Percentiles rank a stretch among this genome's conserved stretches.
Conservation (phyloP, 2,329 filamentous ascomycete genomes). For the Scedosporium dehoogii region DNA sequence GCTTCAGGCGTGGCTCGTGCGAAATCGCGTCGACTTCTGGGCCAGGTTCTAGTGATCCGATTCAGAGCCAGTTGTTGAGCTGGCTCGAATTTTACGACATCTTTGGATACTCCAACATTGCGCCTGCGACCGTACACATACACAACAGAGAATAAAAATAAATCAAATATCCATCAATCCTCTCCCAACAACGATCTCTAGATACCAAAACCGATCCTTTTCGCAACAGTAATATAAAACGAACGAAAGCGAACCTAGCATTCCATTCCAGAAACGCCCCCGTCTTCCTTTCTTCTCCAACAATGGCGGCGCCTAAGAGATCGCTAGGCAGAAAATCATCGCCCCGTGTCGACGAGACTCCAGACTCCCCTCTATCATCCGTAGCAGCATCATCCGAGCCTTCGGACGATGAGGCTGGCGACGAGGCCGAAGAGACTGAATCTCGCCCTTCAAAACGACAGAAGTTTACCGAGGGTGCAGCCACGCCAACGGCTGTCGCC, state of each 20-base stretch:
- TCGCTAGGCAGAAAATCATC: not conserved
- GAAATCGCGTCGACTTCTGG: not conserved
- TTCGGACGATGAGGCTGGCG: slow-evolving; percentile 30
- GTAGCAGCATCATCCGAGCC: slow-evolving; percentile 31
- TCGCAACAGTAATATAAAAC: not conserved
- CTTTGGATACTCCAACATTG: not conserved
- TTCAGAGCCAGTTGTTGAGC: not conserved
- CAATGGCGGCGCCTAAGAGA: slow-evolving; percentile 2
- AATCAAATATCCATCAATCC: not conserved
- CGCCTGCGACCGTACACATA: not conserved
- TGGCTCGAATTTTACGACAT: not conserved
- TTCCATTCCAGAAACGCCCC: not conserved
- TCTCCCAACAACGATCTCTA: not conserved
- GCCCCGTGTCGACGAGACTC: not conserved
- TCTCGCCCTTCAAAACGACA: slow-evolving; percentile 37
- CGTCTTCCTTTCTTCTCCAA: not conserved
- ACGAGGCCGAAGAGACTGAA: slow-evolving; percentile 29
- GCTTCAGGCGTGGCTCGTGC: not conserved
- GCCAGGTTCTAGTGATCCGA: not conserved
- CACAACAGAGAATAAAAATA: not conserved
- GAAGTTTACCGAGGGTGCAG: slow-evolving; percentile 33
- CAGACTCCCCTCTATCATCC: slow-evolving; percentile 38
- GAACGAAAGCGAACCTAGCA: not conserved
- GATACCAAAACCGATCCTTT: not conserved
- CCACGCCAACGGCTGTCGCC: slow-evolving; percentile 33